Evolutionary conservation across 2,329 filamentous ascomycete species (phyloP), one percentile per base, ranked within the genome.

Genomic region (Alternaria angustiovoidea): DNA sequence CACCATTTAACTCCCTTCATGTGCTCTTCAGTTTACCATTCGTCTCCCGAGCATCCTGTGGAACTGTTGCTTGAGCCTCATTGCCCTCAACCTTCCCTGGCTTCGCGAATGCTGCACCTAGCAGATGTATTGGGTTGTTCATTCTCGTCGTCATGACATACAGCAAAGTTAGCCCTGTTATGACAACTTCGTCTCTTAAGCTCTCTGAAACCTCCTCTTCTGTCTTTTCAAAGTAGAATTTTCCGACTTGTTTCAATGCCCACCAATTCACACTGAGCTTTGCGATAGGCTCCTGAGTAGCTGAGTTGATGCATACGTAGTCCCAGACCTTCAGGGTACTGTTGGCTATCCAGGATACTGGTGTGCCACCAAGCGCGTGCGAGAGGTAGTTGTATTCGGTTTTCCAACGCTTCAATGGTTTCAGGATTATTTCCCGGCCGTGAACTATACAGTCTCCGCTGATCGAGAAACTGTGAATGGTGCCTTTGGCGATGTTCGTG

Each of bases 311-410:
- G 30, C 68, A 71, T 2, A 71, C 48, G 18, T 67, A 70, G 26
- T 68, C 57, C 68, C 67, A 71, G 14, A 53, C 41, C 36, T 68
- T 71, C n/a, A 68, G 8, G 5, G 32, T 61, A 34, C 47, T 57
- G 32, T 55, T 67, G 7, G 65, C 46, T 9, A 66, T 65, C 67
- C 68, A 71, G 5, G 63, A 48, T 1, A 71, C 52, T 4, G 63
- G 5, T 51, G 38, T 0, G 62, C 53, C 18, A 6, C 7, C 28
- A 3, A 69, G 48, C 5, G 56, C 43, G 2, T 54, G 60, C 11
- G 68, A 71, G 30, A 69, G 61, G 22, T 71, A 70, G 28, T 69
- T 68, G 56, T 71, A 71, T 1, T 63, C 52, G 18, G 64, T 67
- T 32, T 66, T 63, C 65, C 62, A 67, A 4, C 65, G 62, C 46